Base-by-base conservation (phyloP, 2,329 filamentous ascomycete genomes). In the Alternaria metachromatica region DNA sequence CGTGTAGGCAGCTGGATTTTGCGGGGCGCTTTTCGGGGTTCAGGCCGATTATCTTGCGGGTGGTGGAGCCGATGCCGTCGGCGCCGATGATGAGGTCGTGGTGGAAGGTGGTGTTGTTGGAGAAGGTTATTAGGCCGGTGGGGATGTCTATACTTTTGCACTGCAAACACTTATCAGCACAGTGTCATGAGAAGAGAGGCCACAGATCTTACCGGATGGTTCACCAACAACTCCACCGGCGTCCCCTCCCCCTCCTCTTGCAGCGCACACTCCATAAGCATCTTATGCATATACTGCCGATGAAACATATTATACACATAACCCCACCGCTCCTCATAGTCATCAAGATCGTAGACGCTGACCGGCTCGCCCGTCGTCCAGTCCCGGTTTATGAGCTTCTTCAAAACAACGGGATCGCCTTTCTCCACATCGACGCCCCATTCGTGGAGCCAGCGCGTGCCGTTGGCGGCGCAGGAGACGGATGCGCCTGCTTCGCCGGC, bases 351-450 rank as follows among this genome's bases (percentile, higher is more conserved):
- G 69, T 90, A 91, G 0, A 89, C 87, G 67, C 86, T 90, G 23
- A 88, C 84, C 0, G 87, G 85, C 78, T 91, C 87, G 0, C 90
- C 90, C 1, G 89, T 91, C 74, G 87, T 85, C 89, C 89, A 92
- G 78, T 92, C 89, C 4, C 87, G 85, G 75, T 88, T 90, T 80
- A 92, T 91, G 56, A 92, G 83, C 71, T 88, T 88, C 77, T 84
- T 84, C 53, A 92, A 79, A 1, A 91, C 81, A 2, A 92, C 89
- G 0, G 89, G 89, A 61, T 90, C 86, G 9, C 89, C 90, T 71
- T 87, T 88, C 13, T 80, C 80, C 2, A 92, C 82, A 70, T 92
- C 87, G 1, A 92, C 88, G 0, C 82, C 82, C 90, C 90, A 92
- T 75, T 90, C 88, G 64, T 90, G 86, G 8, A 92, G 80, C 89